Evolutionary conservation across 1,139 yeast genomes (phyloP), one percentile per base, ranked within the genome.

Genomic region (Suhomyces guaymorum): DNA sequence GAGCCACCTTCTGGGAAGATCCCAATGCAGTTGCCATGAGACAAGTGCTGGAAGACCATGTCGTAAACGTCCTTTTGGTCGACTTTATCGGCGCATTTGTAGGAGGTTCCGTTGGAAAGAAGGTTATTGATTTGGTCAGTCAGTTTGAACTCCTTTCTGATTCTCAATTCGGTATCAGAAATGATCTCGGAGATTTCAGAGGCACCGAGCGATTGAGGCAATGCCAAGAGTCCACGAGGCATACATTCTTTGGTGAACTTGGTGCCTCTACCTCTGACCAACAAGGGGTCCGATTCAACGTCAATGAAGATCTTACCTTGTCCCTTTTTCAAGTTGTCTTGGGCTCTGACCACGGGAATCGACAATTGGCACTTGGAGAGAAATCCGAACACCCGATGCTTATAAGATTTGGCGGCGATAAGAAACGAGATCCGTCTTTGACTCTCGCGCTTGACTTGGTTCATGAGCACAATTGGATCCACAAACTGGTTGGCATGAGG

Each of bases 401-500:
- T 68, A 61, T 84, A 78, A 5, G 96, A 85, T 47, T 80, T 81
- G 33, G 83, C 95, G 5, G 98, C 98, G 38, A 89, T 84, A 46
- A 90, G 67, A 52, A 90, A 90, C 16, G 95, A 84, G 19, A 90
- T 76, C 35, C 97, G 68, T 44, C 96, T 70, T 18, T 79, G 73
- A 4, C 85, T 78, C 45, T 82, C 87, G 36, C 73, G 70, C 46
- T 80, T 78, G 21, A 88, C 89, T 54, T 85, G 94, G 34, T 84
- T 82, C 87, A 87, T 80, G 37, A 92, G 69, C 35, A 89, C 73
- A 38, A 88, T 73, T 1, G 97, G 96, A 55, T 92, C 98, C 24
- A 90, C 94, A 51, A 92, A 92, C 59, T 90, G 98, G 60, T 90
- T 92, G 22, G 96, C 96, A 64, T 90, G 98, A 7, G 97, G 97